Percentiles rank a stretch among this genome's conserved stretches.
These are phyloP conservation scores for Cruciata laevipes DNA, from an alignment of 257 asterid species.

Conservation along the genomic window DNA sequence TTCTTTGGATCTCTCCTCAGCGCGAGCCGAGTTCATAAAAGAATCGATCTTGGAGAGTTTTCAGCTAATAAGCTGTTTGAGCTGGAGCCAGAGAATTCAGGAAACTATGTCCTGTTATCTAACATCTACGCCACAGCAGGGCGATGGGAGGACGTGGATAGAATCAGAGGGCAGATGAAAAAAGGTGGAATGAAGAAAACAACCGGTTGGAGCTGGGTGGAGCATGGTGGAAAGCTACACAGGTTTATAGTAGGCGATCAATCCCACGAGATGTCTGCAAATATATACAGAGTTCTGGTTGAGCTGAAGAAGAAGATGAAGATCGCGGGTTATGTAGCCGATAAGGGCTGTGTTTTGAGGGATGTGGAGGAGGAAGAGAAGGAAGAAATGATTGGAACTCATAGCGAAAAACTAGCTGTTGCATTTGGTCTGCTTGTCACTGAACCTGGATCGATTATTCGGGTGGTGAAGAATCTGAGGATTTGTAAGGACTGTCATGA, in stretches of 20 bases:
- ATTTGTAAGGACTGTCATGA: slow-evolving; percentile 64
- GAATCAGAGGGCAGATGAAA: slow-evolving; percentile 50
- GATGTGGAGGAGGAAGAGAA: slow-evolving; percentile 72
- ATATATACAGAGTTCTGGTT: slow-evolving; percentile 28
- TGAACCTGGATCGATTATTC: slow-evolving; percentile 34
- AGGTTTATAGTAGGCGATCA: slow-evolving; percentile 41
- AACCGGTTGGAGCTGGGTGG: slow-evolving; percentile 60
- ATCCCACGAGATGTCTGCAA: slow-evolving; percentile 35
- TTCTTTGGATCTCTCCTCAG: slow-evolving; percentile 55
- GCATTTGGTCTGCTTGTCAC: slow-evolving; percentile 47
- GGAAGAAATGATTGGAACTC: slow-evolving; percentile 57
- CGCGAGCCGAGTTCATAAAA: slow-evolving; percentile 52
- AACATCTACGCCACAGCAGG: slow-evolving; percentile 50
- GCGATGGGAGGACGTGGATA: slow-evolving; percentile 55
- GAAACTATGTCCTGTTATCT: slow-evolving; percentile 47
- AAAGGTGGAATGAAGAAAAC: slow-evolving; percentile 35
- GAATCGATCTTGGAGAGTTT: slow-evolving; percentile 55
- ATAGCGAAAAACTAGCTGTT: slow-evolving; percentile 59
- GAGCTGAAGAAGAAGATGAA: slow-evolving; percentile 37
- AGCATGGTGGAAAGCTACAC: slow-evolving; percentile 42
- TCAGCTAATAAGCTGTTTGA: slow-evolving; percentile 55
- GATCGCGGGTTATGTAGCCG: slow-evolving; percentile 44
- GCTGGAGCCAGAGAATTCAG: slow-evolving; percentile 59
- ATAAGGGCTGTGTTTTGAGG: slow-evolving; percentile 41
- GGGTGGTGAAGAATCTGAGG: slow-evolving; percentile 63